Evolutionary conservation across 2,329 filamentous ascomycete species (phyloP).

Genomic region (Hypoxylon sp.): DNA sequence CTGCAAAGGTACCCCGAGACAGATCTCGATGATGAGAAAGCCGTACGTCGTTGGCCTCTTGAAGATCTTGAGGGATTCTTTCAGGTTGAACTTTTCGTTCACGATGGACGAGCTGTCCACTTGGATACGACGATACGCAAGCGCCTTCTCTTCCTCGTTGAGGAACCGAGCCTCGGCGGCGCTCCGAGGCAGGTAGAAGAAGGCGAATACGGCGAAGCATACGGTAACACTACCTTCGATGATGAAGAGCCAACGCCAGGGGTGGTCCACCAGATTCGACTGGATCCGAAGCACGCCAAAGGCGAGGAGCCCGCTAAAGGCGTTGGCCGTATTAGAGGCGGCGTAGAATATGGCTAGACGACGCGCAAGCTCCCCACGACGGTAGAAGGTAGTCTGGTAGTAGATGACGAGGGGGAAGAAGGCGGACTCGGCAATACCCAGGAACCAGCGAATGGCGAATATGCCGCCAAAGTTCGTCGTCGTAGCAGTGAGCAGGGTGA

Average conservation of each 20-base stretch:
- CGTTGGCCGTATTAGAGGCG: slow-evolving; percentile 74
- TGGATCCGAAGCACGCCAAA: slow-evolving; percentile 59
- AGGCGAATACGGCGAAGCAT: slow-evolving; percentile 69
- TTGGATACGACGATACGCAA: slow-evolving; percentile 77
- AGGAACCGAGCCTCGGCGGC: slow-evolving; percentile 72
- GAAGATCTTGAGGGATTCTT: slow-evolving; percentile 61
- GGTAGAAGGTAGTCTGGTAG: slow-evolving; percentile 71
- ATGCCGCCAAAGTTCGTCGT: slow-evolving; percentile 69
- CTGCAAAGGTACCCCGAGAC: slow-evolving; percentile 66
- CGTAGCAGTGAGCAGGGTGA: slow-evolving; percentile 66
- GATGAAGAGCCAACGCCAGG: slow-evolving; percentile 60
- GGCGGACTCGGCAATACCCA: slow-evolving; percentile 72
- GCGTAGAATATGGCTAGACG: slow-evolving; percentile 79
- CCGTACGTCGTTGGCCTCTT: slow-evolving; percentile 56
- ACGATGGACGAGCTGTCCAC: slow-evolving; percentile 74
- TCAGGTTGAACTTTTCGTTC: slow-evolving; percentile 59
- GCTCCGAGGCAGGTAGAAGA: slow-evolving; percentile 72
- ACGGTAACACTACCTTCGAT: slow-evolving; percentile 64
- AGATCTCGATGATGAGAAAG: slow-evolving; percentile 63
- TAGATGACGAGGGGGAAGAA: slow-evolving; percentile 73
- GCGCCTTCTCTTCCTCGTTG: slow-evolving; percentile 67
- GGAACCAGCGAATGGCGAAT: slow-evolving; percentile 72
- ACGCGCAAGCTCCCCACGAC: slow-evolving; percentile 73
- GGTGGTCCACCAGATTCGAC: slow-evolving; percentile 45
- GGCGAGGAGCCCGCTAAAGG: slow-evolving; percentile 57